Conservation (phyloP, 2,329 filamentous ascomycete genomes). For the Penicillium sp. region DNA sequence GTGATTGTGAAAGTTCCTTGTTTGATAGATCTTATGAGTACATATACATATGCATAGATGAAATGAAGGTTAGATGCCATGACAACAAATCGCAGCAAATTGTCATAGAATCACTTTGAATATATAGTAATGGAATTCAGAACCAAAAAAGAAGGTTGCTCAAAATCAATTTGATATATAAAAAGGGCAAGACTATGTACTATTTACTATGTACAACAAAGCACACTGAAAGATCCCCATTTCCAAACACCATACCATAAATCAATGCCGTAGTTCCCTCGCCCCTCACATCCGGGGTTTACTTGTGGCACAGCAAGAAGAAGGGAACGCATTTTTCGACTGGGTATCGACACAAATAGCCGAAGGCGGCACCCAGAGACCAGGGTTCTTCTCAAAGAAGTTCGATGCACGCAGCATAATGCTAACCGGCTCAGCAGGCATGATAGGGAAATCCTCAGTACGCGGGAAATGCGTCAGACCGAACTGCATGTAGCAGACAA, state of each 20-base stretch:
- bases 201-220: constrained; percentile 14
- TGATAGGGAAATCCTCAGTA: constrained; percentile 57
- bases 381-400: constrained; percentile 59
- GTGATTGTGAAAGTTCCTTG: neutral
- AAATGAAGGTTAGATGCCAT: neutral
- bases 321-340: constrained; percentile 27
- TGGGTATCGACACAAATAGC: constrained; percentile 29
- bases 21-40: neutral
- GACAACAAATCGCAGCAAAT: neutral
- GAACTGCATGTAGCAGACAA: constrained; percentile 58
- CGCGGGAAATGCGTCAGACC: constrained; percentile 55
- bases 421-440: constrained; percentile 58
- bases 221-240: neutral
- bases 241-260: constrained; percentile 3
- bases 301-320: constrained; percentile 21
- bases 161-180: neutral
- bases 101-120: neutral
- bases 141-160: no score
- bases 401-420: constrained; percentile 58
- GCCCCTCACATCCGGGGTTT: constrained; percentile 17
- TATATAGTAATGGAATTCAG: no score
- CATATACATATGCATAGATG: neutral
- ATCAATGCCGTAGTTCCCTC: neutral
- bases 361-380: constrained; percentile 54
- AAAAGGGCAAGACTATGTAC: neutral